These are phyloP conservation scores for Penicillium frequentans DNA, from an alignment of 2,329 filamentous ascomycete genomes.

Conservation along the genomic window DNA sequence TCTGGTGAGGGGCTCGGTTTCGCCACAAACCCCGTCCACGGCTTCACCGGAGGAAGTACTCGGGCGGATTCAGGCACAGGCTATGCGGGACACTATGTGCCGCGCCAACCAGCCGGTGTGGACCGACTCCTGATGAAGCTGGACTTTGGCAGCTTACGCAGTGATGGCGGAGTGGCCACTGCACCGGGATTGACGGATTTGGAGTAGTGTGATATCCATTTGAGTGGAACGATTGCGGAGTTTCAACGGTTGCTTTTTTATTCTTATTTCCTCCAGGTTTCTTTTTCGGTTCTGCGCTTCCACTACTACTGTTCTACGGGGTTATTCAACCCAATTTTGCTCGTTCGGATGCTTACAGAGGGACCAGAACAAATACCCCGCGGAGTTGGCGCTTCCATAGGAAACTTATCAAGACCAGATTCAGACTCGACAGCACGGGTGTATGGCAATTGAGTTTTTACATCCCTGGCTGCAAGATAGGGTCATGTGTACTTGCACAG, in stretches of 20 bases:
- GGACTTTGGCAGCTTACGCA: conserved; percentile 54
- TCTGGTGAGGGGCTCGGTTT: conserved; percentile 38
- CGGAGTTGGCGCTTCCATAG: conserved; percentile 1
- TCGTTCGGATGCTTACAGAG: neutral
- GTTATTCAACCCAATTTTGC: neutral
- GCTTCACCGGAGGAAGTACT: neutral
- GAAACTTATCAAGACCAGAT: neutral
- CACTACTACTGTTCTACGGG: neutral
- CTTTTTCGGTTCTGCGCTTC: neutral
- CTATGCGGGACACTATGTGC: conserved; percentile 56
- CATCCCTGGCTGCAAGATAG: conserved; percentile 6
- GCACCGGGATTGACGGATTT: conserved; percentile 12
- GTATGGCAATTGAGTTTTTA: conserved; percentile 1
- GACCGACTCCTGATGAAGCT: conserved; percentile 89
- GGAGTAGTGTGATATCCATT: neutral
- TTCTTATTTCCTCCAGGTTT: neutral
- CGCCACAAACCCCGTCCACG: neutral
- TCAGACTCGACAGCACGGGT: neutral
- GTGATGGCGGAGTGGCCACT: conserved; percentile 15
- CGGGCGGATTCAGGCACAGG: conserved; percentile 1
- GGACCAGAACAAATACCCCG: neutral
- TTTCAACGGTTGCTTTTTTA: neutral
- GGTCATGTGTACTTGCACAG: neutral
- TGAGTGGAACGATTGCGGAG: neutral
- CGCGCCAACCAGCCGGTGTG: conserved; percentile 73